phyloP scores from a whole-genome alignment of 2,329 filamentous ascomycete species.

The Sordariomycetes sp. region DNA sequence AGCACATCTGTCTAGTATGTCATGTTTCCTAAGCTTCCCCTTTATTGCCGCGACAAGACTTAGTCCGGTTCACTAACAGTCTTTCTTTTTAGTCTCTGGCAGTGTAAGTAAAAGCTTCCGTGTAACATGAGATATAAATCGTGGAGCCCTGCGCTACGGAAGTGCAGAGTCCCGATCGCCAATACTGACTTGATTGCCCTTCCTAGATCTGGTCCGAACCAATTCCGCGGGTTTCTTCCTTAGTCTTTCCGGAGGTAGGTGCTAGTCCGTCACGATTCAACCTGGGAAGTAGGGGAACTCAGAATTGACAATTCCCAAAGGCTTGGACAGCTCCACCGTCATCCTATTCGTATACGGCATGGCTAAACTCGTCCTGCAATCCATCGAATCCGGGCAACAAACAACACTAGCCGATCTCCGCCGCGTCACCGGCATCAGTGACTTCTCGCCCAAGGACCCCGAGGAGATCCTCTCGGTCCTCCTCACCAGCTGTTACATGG shows the following conservation, averaged over 20 bases:
- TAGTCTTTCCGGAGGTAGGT: slow-evolving; percentile 27
- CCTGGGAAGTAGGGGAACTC: neutral
- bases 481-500: slow-evolving; percentile 42
- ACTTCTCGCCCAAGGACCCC: slow-evolving; percentile 40
- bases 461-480: slow-evolving; percentile 41
- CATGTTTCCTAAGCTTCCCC: neutral
- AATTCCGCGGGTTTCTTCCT: slow-evolving; percentile 40
- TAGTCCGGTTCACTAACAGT: neutral
- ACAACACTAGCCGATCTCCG: slow-evolving; percentile 14
- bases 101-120: neutral
- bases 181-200: slow-evolving; percentile 16
- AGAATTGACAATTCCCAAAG: neutral
- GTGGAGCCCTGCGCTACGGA: too few relatives aligned
- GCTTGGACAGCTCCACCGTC: slow-evolving; percentile 14
- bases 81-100: neutral
- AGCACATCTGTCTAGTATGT: slow-evolving; percentile 12
- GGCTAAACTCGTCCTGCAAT: slow-evolving; percentile 44
- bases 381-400: slow-evolving; percentile 27
- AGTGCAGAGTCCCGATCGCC: too few relatives aligned
- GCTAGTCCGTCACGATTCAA: too few relatives aligned
- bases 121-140: neutral
- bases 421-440: slow-evolving; percentile 12
- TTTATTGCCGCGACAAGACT: neutral
- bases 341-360: slow-evolving; percentile 29
- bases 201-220: slow-evolving; percentile 44